Evolutionary conservation across 305 asterid species (phyloP).

Genomic region (Fraxinus baroniana): DNA sequence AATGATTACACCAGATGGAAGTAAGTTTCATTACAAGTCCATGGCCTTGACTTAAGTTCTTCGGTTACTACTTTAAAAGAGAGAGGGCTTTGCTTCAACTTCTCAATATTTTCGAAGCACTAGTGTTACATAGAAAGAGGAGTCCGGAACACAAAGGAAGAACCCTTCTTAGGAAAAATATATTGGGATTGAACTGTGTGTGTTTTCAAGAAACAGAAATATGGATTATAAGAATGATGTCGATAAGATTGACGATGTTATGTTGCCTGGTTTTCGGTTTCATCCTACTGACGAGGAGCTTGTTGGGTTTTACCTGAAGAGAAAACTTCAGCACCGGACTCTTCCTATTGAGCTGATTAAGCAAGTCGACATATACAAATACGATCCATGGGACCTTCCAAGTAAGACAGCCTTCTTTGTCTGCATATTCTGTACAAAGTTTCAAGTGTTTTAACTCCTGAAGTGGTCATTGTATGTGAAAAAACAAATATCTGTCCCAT

Average conservation of each 20-base stretch:
- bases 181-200: slow-evolving; percentile 15
- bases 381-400: slow-evolving; percentile 91
- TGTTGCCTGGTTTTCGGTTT: slow-evolving; percentile 83
- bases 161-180: slow-evolving; percentile 19
- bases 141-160: neutral
- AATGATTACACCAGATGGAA: slow-evolving; percentile 19
- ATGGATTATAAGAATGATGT: slow-evolving; percentile 52
- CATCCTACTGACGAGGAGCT: slow-evolving; percentile 90
- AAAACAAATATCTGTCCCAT: neutral
- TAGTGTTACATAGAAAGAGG: neutral
- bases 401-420: slow-evolving; percentile 39
- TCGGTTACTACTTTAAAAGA: slow-evolving; percentile 10
- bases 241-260: slow-evolving; percentile 63
- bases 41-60: slow-evolving; percentile 40
- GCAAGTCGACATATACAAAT: slow-evolving; percentile 79
- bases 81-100: slow-evolving; percentile 10
- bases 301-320: slow-evolving; percentile 66
- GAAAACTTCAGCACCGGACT: slow-evolving; percentile 56
- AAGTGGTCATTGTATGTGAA: neutral
- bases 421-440: neutral
- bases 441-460: neutral
- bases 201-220: neutral
- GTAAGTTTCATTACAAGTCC: slow-evolving; percentile 32
- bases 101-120: slow-evolving; percentile 6
- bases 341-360: slow-evolving; percentile 74